Conservation (phyloP, 1,139 yeast genomes). For the Kodamaea plutei region DNA sequence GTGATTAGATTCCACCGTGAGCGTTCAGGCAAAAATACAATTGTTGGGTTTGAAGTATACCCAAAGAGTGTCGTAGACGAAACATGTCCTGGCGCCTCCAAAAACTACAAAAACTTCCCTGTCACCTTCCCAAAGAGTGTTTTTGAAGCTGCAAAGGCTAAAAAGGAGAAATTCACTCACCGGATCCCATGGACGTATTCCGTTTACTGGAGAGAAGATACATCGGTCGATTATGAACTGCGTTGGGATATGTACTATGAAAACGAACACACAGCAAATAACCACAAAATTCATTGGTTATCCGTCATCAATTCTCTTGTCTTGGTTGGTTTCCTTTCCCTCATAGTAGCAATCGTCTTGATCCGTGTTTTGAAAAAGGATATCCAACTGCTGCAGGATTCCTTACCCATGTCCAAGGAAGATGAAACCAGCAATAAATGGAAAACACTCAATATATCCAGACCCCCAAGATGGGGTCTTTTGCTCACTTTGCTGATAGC, state of each 20-base stretch:
- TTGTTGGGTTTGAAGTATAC: conserved; percentile 88
- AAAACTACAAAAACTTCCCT: conserved; percentile 52
- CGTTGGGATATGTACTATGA: conserved; percentile 75
- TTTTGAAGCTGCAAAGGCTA: conserved; percentile 15
- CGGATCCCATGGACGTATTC: conserved; percentile 77
- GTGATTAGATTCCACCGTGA: conserved; percentile 73
- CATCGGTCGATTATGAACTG: conserved; percentile 57
- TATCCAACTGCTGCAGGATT: conserved; percentile 16
- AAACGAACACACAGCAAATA: conserved; percentile 44
- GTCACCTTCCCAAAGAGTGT: conserved; percentile 23
- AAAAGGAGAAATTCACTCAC: conserved; percentile 19
- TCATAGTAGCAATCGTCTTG: conserved; percentile 61
- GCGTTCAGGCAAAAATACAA: conserved; percentile 44
- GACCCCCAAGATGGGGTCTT: conserved; percentile 45
- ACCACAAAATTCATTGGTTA: conserved; percentile 61
- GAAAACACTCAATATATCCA: conserved; percentile 57
- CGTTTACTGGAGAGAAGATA: conserved; percentile 86
- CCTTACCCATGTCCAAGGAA: conserved; percentile 11
- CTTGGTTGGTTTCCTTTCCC: conserved; percentile 53
- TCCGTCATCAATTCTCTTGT: conserved; percentile 65
- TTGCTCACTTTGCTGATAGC: conserved; percentile 58
- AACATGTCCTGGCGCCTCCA: conserved; percentile 67
- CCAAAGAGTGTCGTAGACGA: conserved; percentile 73
- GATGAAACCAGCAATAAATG: conserved; percentile 27
- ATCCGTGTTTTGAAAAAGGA: conserved; percentile 47